Evolutionary conservation across 2,329 filamentous ascomycete species (phyloP), one percentile per base, ranked within the genome.

Genomic region (Colletotrichum sp.): DNA sequence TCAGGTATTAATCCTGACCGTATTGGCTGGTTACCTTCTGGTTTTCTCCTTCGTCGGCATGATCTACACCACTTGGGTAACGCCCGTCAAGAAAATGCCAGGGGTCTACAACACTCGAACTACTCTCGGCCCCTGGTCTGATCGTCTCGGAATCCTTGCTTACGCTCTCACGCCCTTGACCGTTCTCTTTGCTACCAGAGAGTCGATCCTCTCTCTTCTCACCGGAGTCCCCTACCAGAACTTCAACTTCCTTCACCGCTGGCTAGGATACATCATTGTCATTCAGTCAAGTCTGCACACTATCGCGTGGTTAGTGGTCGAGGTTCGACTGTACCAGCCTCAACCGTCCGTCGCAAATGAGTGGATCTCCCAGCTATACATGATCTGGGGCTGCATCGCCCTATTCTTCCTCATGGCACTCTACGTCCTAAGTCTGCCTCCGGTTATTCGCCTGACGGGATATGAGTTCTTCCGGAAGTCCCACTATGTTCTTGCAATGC

Each of bases 161-260:
- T 96, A 94, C 79, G 94, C 93, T 1, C 88, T 96, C 13, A 95
- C 94, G 1, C 94, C 94, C 0, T 86, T 96, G 2, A 92, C 92
- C 1, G 85, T 96, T 34, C 84, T 94, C 62, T 88, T 96, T 24
- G 88, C 90, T 21, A 92, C 88, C 76, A 89, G 94, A 57, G 94
- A 96, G 81, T 94, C 92, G 1, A 86, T 95, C 5, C 88, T 96
- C 6, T 94, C 92, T 1, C 82, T 94, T 18, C 83, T 95, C 68
- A 96, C 94, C 0, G 94, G 94, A 1, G 87, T 96, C 1, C 93
- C 94, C 0, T 95, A 95, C 80, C 94, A 95, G 79, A 91, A 90
- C 80, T 95, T 96, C 88, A 93, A 94, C 83, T 96, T 96, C 81
- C 86, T 96, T 24, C 94, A 95, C 82, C 92, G 93, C 44, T 96